Base-by-base conservation (phyloP, 805 yeast species). In the Cyberlindnera xylosilytica region DNA sequence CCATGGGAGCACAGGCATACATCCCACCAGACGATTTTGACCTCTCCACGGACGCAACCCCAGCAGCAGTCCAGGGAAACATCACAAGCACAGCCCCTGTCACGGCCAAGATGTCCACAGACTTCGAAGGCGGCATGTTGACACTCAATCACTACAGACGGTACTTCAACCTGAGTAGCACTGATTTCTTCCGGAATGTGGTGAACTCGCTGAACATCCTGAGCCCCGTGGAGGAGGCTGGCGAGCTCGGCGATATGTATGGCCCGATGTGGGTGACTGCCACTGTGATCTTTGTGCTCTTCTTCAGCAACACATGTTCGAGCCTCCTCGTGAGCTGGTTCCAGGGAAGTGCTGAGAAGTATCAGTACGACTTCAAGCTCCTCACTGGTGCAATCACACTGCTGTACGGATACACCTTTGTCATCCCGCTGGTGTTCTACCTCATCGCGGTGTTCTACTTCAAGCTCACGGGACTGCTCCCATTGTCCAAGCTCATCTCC, bases 251-350 rank as follows among this genome's bases (percentile, higher is more conserved):
- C 3, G 98, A 90, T 56, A 65, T 90, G 40, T 91, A 88, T 61
- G 97, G 97, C 1, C 84, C 95, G 7, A 68, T 88, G 16, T 90
- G 98, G 98, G 80, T 90, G 34, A 85, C 91, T 11, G 88, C 89
- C 0, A 83, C 96, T 0, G 76, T 87, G 38, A 78, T 87, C 1
- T 78, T 86, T 50, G 67, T 82, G 24, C 70, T 87, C 60, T 89
- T 89, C 64, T 80, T 88, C 44, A 74, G 89, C 34, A 76, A 84
- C 27, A 83, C 95, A 0, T 73, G 86, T 17, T 76, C 86, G 3
- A 79, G 81, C 36, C 57, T 84, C 18, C 53, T 88, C n/a, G 67
- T 79, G n/a, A 72, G 76, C 20, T 72, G 77, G 56, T 54, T 67
- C 12, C 56, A 61, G 36, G 61, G 63, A 19, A 67, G 66, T 17